phyloP scores from a whole-genome alignment of 192 early-diverging fungal genomes.

The Funneliformis mosseae region DNA sequence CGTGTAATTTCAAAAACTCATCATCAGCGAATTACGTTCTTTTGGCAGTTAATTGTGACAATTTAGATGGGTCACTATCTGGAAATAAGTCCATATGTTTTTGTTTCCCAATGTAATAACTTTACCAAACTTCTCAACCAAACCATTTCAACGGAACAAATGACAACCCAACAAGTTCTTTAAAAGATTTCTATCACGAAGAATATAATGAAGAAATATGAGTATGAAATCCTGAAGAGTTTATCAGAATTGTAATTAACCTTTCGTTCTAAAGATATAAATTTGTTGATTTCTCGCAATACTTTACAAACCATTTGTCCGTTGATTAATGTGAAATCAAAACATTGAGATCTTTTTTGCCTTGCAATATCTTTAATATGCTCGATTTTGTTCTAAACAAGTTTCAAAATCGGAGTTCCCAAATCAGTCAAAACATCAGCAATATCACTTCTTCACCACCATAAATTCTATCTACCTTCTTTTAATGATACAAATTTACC shows the following conservation, averaged over 20 bases:
- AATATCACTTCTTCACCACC: neutral
- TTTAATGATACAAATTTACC: slow-evolving; percentile 18
- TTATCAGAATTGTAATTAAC: neutral
- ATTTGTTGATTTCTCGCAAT: neutral
- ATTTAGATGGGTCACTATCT: neutral
- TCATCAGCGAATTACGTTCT: neutral
- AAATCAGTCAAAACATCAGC: neutral
- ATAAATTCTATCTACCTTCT: neutral
- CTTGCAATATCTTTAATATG: neutral
- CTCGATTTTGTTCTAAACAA: neutral
- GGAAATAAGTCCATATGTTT: neutral
- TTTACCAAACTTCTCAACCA: neutral
- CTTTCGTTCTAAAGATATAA: neutral
- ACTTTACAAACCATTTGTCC: neutral
- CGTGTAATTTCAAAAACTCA: neutral
- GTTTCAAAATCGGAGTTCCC: neutral
- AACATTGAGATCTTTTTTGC: neutral
- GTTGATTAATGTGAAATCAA: neutral
- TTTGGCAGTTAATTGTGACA: neutral
- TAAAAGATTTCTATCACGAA: neutral
- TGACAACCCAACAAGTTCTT: neutral
- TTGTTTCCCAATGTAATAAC: neutral
- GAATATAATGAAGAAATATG: neutral
- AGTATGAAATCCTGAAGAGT: neutral
- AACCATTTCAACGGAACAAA: neutral